Evolutionary conservation across 2,329 filamentous ascomycete genomes (phyloP).

Genomic region (Graphilbum sp.): DNA sequence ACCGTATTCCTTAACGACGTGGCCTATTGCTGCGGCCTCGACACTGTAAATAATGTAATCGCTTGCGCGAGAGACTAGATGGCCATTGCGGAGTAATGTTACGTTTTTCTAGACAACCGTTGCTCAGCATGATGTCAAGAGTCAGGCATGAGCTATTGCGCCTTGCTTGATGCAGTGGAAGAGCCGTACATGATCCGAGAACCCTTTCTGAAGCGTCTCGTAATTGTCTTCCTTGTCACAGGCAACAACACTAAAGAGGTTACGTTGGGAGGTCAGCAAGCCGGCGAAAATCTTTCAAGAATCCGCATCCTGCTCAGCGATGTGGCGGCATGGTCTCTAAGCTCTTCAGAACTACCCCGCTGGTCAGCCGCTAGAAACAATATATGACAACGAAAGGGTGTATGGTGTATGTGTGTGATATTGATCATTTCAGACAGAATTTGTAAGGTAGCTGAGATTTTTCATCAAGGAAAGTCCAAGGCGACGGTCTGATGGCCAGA

Average conservation of each 20-base stretch:
- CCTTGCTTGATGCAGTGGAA: conserved; percentile 14
- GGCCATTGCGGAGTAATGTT: conserved; percentile 83
- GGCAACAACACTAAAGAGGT: conserved; percentile 59
- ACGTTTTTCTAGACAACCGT: conserved; percentile 51
- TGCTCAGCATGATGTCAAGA: no score
- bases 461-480: conserved; percentile 85
- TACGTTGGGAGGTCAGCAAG: conserved; percentile 3
- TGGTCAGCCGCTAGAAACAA: not conserved
- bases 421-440: conserved; percentile 72
- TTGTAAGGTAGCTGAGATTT: conserved; percentile 93
- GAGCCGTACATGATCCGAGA: conserved; percentile 62
- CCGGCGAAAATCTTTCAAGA: not conserved
- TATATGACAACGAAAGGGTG: not conserved
- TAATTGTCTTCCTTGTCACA: conserved; percentile 88
- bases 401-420: no score
- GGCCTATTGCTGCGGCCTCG: conserved; percentile 79
- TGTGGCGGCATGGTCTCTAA: no score
- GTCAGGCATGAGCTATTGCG: no score
- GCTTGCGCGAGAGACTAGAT: conserved; percentile 87
- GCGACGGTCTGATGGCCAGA: conserved; percentile 47
- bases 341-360: no score
- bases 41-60: conserved; percentile 99
- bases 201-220: conserved; percentile 65
- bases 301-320: no score
- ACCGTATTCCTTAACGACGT: conserved; percentile 74